A percentile compares a stretch with the other conserved stretches of the same genome.
Conservation (phyloP, 805 yeast species). For the Suhomyces pyralidae region DNA sequence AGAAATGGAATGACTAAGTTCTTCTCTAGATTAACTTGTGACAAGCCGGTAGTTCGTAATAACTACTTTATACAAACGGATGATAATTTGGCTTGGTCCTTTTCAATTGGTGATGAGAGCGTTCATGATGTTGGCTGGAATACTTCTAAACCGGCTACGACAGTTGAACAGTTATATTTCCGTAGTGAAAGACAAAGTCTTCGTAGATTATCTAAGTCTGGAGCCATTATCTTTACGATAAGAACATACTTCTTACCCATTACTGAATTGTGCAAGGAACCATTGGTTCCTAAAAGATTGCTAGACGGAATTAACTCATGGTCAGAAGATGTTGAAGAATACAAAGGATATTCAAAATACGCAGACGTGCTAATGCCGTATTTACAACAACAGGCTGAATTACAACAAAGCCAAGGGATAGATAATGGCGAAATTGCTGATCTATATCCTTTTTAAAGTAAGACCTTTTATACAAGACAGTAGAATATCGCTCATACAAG, state of each 20-base stretch:
- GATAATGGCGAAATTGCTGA: slow-evolving; percentile 38
- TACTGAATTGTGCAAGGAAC: slow-evolving; percentile 53
- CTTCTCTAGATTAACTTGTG: slow-evolving; percentile 53
- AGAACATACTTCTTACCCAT: slow-evolving; percentile 63
- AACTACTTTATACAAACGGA: slow-evolving; percentile 67
- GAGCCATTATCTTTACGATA: slow-evolving; percentile 57
- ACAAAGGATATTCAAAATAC: slow-evolving; percentile 56
- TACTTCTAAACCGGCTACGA: slow-evolving; percentile 51
- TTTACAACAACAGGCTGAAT: slow-evolving; percentile 44
- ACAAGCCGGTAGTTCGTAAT: slow-evolving; percentile 64
- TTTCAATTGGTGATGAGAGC: slow-evolving; percentile 57
- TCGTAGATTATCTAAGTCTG: slow-evolving; percentile 57
- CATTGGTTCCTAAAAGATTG: slow-evolving; percentile 58
- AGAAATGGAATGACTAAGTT: slow-evolving; percentile 65
- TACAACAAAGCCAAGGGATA: slow-evolving; percentile 46
- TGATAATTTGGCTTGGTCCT: slow-evolving; percentile 60
- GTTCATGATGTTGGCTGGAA: slow-evolving; percentile 53
- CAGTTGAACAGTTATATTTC: slow-evolving; percentile 47
- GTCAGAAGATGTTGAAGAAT: slow-evolving; percentile 57
- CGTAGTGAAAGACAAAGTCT: slow-evolving; percentile 66
- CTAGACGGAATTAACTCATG: slow-evolving; percentile 58
- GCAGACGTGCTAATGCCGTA: slow-evolving; percentile 55
- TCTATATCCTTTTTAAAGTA: slow-evolving; percentile 39
- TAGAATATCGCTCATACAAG: slow-evolving; percentile 3
- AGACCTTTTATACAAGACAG: neutral